Conservation (phyloP, 192 early-diverging fungal species). For the Nowakowskiella sp. region DNA sequence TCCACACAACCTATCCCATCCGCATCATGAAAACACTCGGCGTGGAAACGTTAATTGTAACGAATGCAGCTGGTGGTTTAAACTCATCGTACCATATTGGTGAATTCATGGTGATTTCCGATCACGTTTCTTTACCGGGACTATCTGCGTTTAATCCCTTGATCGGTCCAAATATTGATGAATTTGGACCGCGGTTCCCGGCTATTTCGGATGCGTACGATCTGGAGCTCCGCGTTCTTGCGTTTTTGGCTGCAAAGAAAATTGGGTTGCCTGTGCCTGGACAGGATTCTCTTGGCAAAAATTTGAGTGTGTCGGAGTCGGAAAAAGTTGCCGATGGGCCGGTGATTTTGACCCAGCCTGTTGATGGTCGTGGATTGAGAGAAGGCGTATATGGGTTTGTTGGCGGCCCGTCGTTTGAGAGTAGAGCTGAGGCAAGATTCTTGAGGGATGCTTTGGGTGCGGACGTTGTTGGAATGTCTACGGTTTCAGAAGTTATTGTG, state of each 20-base stretch:
- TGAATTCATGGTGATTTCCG: slow-evolving; percentile 71
- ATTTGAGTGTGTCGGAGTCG: background rate
- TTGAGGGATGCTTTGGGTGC: slow-evolving; percentile 56
- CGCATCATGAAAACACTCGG: slow-evolving; percentile 80
- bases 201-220: slow-evolving; percentile 79
- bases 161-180: slow-evolving; percentile 72
- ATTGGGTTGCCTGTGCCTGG: slow-evolving; percentile 32
- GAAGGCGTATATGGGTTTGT: slow-evolving; percentile 80
- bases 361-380: slow-evolving; percentile 35
- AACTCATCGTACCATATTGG: slow-evolving; percentile 71
- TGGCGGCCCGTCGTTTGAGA: slow-evolving; percentile 88
- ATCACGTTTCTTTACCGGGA: slow-evolving; percentile 41
- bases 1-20: slow-evolving; percentile 74
- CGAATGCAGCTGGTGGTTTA: slow-evolving; percentile 79
- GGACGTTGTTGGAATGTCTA: slow-evolving; percentile 84
- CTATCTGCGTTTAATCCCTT: slow-evolving; percentile 65
- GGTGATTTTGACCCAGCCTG: slow-evolving; percentile 21
- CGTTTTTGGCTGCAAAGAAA: slow-evolving; percentile 52
- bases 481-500: slow-evolving; percentile 81
- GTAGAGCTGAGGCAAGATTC: slow-evolving; percentile 70
- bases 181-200: slow-evolving; percentile 82
- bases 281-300: background rate
- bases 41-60: slow-evolving; percentile 68
- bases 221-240: slow-evolving; percentile 62
- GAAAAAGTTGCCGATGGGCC: slow-evolving; percentile 16